Evolutionary conservation across 2,329 filamentous ascomycete genomes (phyloP).

Genomic region (Zymoseptoria tritici): DNA sequence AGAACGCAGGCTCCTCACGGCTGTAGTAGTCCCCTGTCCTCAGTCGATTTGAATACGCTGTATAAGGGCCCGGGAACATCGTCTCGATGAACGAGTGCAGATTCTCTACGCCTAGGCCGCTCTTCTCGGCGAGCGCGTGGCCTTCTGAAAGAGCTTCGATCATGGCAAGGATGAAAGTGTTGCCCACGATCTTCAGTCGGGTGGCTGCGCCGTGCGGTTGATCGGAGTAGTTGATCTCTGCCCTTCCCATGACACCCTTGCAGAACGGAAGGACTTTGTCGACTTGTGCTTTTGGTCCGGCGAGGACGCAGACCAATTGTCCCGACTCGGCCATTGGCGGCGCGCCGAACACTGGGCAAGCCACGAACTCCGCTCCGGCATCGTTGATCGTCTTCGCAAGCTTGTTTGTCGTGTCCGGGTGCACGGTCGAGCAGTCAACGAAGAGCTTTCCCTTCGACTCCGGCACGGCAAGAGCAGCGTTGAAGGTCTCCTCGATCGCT

Average conservation of each 20-base stretch:
- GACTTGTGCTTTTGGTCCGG: constrained; percentile 55
- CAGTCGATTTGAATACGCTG: constrained; percentile 70
- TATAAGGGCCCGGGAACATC: constrained; percentile 69
- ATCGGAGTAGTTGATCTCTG: constrained; percentile 62
- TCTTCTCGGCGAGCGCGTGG: constrained; percentile 71
- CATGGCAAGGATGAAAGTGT: constrained; percentile 79
- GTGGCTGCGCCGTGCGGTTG: constrained; percentile 62
- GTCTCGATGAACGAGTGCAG: constrained; percentile 64
- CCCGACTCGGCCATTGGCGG: constrained; percentile 64
- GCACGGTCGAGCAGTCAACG: constrained; percentile 80
- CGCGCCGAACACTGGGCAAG: constrained; percentile 65
- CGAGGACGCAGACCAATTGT: constrained; percentile 64
- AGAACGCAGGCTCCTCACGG: constrained; percentile 71
- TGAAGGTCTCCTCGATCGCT: constrained; percentile 58
- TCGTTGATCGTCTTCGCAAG: constrained; percentile 52
- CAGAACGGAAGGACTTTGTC: constrained; percentile 62
- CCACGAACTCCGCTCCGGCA: constrained; percentile 65
- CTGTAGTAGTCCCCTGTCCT: constrained; percentile 66
- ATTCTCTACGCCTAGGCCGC: constrained; percentile 62
- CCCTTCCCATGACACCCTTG: constrained; percentile 62
- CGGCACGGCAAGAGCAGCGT: constrained; percentile 45
- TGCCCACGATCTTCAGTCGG: constrained; percentile 74
- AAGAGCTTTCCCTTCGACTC: constrained; percentile 73
- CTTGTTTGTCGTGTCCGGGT: constrained; percentile 69
- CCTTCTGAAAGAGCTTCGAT: constrained; percentile 72